Evolutionary conservation across 116 monocot species (phyloP), one percentile per base, ranked within the genome.

Genomic region (Papilionanthe hybrid): DNA sequence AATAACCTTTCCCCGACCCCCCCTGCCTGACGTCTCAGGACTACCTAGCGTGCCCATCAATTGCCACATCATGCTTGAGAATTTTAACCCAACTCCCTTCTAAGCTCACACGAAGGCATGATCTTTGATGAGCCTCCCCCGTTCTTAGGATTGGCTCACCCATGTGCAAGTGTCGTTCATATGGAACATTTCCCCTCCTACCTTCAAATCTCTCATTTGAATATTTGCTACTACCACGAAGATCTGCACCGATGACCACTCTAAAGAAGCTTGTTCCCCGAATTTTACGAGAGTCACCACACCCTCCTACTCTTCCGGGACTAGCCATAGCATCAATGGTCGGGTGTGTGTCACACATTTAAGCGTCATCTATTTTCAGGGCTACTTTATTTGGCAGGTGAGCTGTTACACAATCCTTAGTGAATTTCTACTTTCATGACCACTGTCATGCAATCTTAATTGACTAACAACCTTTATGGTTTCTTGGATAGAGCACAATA

Each of bases 121-220:
- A 69, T 71, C 68, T 79, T 29, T 71, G 9, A 72, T 29, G 69
- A 48, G 69, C 50, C 42, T 79, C 79, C 79, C 71, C 69, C 72
- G 3, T 79, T 63, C 79, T 68, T 79, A 79, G 79, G 79, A 79
- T 71, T 71, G 27, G 17, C 79, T 71, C 53, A 79, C 79, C 69
- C 79, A 79, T 79, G 69, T 50, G 7, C 3, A 71, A 71, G 50
- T 79, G 69, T 44, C 1, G 22, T 79, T 79, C 66, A 71, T 47
- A 72, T 79, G 68, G 79, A 79, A 79, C 65, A n/a, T 67, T 43
- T 57, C 79, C 79, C 23, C 66, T 79, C 67, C 20, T 5, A 9
- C 10, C 79, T 79, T 79, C 41, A 79, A 79, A 67, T 25, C 58
- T 79, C 66, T 68, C 65, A 57, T 79, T 79, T 79, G 65, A 79